Conservation (phyloP, 257 asterid species). For the Prunella vulgaris region DNA sequence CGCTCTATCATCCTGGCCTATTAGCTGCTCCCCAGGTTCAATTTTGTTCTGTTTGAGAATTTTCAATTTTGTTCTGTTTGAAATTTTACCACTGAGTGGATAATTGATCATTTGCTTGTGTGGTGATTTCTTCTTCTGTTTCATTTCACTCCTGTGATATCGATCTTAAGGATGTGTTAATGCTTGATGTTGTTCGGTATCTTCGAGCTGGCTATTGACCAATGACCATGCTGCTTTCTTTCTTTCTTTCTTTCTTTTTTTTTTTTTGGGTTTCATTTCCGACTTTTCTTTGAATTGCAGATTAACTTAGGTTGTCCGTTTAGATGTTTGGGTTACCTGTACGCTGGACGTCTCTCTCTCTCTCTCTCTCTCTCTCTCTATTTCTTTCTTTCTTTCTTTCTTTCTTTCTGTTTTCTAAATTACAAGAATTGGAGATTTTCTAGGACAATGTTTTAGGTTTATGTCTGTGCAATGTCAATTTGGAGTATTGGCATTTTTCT, state of each 20-base stretch:
- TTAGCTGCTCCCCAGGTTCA: conserved; percentile 93
- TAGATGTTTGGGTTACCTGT: not conserved
- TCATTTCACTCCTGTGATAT: not conserved
- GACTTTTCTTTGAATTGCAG: not conserved
- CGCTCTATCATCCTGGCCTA: conserved; percentile 88
- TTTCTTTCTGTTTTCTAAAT: too few species aligned
- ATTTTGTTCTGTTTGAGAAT: not conserved
- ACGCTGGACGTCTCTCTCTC: not conserved
- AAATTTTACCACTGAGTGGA: not conserved
- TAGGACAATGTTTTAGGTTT: not conserved
- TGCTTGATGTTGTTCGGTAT: not conserved
- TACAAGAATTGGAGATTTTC: not conserved
- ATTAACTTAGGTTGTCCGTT: not conserved
- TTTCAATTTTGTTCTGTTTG: conserved; percentile 13
- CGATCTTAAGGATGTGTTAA: conserved; percentile 13
- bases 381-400: too few species aligned
- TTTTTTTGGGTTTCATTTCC: not conserved
- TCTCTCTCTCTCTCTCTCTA: too few species aligned
- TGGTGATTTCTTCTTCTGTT: not conserved
- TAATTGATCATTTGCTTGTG: not conserved
- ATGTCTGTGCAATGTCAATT: not conserved
- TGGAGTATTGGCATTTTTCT: not conserved
- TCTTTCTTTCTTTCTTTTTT: not conserved
- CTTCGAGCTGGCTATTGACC: not conserved
- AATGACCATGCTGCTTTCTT: not conserved